A percentile compares a stretch with the other conserved stretches of the same genome.
Conservation (phyloP, 345 rosid species). For the Eucalyptus lansdowneana region DNA sequence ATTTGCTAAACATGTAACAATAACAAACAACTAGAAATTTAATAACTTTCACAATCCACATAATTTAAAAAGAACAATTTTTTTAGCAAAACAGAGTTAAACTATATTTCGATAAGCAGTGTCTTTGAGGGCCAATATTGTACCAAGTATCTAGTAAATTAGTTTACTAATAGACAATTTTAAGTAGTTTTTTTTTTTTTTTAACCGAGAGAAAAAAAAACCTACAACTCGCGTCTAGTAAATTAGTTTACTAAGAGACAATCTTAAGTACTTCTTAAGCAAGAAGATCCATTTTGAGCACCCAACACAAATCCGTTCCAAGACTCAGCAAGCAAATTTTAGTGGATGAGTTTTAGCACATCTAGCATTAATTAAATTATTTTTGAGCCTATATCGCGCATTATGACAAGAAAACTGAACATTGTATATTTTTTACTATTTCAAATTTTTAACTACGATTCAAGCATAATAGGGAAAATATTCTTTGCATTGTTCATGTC, state of each 20-base stretch:
- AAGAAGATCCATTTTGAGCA: not conserved
- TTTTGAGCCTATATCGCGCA: not conserved
- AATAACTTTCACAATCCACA: not conserved
- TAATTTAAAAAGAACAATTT: not conserved
- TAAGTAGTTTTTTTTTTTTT: too few relatives aligned
- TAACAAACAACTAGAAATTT: not conserved
- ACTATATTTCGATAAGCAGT: not conserved
- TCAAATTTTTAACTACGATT: not conserved
- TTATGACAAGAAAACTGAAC: not conserved
- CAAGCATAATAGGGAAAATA: not conserved
- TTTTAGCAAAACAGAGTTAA: not conserved
- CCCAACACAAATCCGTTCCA: not conserved
- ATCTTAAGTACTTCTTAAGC: not conserved
- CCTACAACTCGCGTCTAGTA: fast-evolving
- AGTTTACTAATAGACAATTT: not conserved
- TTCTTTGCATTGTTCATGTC: not conserved
- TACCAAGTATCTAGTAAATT: not conserved
- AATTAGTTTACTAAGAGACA: not conserved
- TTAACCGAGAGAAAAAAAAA: too few relatives aligned
- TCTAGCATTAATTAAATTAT: not conserved
- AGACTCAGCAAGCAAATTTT: not conserved
- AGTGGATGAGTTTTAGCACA: not conserved
- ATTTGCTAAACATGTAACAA: not conserved
- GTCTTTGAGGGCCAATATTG: not conserved
- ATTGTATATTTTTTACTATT: fast-evolving